Evolutionary conservation across 2,329 filamentous ascomycete species (phyloP), one percentile per base, ranked within the genome.

Genomic region (Coniochaeta pulveracea): DNA sequence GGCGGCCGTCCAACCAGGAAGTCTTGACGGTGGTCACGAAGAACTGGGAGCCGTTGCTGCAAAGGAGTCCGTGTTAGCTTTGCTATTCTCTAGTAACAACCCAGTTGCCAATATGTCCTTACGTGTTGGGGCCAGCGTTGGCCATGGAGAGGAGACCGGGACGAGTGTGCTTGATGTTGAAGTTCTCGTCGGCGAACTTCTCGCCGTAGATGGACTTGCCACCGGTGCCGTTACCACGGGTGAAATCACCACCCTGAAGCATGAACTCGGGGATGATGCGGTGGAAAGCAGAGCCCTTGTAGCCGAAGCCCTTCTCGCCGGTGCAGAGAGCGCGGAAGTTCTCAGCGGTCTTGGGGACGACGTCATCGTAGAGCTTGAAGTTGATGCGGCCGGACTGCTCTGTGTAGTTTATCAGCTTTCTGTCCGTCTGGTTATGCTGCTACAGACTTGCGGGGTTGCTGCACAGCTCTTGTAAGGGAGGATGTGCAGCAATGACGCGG

Each of bases 191-290:
- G 51, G 77, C 64, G 57, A 94, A 93, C 73, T 89, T 91, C 64
- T 93, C 84, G 51, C 85, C 85, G 63, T 93, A 93, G 74, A 93
- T 93, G 59, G 84, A 93, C 66, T 82, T 83, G 63, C 85, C 85
- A 66, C 85, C 85, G 38, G 85, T 89, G 55, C 85, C 85, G 64
- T 93, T 91, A 56, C 78, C 76, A 56, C 82, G 82, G 63, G 85
- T 93, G 70, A 93, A 93, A 73, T 93, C 85, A 73, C 85, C 85
- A 59, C 85, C 86, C 74, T 93, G 86, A 50, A 93, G 80, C 86
- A 93, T 93, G 74, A 93, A 93, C 37, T 85, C 61, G 48, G 82
- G 82, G 63, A 93, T 93, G 63, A 94, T 80, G 51, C 86, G 85
- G 75, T 94, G 85, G 80, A 93, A 93, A 47, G 72, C 70, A 49